Evolutionary conservation across 768 basidiomycete species (phyloP), one percentile per base, ranked within the genome.

Genomic region (Amanita muscaria): DNA sequence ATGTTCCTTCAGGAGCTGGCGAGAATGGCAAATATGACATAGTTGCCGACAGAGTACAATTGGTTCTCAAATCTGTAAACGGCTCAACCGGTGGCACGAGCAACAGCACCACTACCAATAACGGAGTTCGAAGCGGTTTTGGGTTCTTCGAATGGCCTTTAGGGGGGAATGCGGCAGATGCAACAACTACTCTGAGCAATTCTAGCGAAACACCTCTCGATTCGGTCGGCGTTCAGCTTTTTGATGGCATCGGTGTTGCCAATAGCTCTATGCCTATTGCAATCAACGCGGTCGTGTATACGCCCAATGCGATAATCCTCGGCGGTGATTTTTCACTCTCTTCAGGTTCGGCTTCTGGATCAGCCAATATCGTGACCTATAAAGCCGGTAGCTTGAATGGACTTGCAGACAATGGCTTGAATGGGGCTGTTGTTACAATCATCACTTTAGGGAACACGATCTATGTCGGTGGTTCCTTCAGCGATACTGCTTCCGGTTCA

Each of bases 81-180:
- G 71, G 69, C 16, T 59, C 64, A 2, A 56, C 58, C 31, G 58
- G 59, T 43, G 61, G 61, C 21, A 56, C 58, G 10, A 58, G 62
- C 4, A 64, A 57, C 24, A 56, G 63, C 33, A 58, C 63, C 2
- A 60, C 65, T 19, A 54, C 59, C 22, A 51, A 52, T 11, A 47
- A 51, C 48, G 63, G 60, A 31, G 59, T 64, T 10, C 67, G 68
- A 29, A 66, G 59, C 16, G 79, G 80, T 2, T 92, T 88, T 56
- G 94, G 94, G 10, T 81, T 96, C 53, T 82, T 88, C 51, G 94
- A 98, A 60, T 98, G 87, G 87, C 79, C 83, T 18, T 63, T 83
- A 24, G 64, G 63, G 42, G 61, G 63, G 1, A 46, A 59, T 2
- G 60, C 64, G 25, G 61, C 72, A 18, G 81, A 88, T 55, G 83